Base-by-base conservation (phyloP, 1,284 basidiomycete genomes). In the Ceratobasidium sp. region DNA sequence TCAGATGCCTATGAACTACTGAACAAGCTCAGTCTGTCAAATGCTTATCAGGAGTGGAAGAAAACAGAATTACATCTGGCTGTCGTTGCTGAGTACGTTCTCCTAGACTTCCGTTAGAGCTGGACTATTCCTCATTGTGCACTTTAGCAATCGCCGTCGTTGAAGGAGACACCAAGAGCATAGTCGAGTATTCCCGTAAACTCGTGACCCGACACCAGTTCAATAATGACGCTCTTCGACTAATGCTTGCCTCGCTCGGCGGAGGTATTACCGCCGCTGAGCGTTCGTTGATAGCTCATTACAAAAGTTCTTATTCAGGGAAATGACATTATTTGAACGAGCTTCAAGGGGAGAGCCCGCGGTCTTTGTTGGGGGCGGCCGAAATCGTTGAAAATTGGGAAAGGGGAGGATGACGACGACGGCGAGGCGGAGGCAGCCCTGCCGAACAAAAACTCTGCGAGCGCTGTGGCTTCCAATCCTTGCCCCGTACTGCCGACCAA, bases 1-100 rank as follows among this genome's bases (percentile, higher is more conserved):
- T 88, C 90, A n/a, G 80, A 87, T 6, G 94, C 91, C 0, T 87
- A 92, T 58, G 93, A 96, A 77, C 85, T 96, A 0, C 83, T 97
- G 1, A 85, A 89, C 12, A 95, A 97, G 78, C 84, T 96, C 46
- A 81, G 90, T 9, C 83, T 88, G 72, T 94, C 94, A 0, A 92
- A 90, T 73, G 88, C 91, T 0, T 96, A 93, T 81, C 87, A 90
- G 77, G 84, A 84, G 39, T 85, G 85, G 45, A 83, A 85, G 41
- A 83, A n/a, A 84, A 30, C 92, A 94, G 77, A 87, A 91, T 71
- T 86, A 87, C 0, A 86, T 95, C 39, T 86, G 92, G 3, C 79
- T 93, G 10, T 87, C 91, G 0, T 81, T 92, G 8, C 88, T 92
- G 34, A 86, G 92, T 94, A 77, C 67, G 89, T 82, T 21, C n/a